phyloP scores from a whole-genome alignment of 768 basidiomycete species.

The Lentinula sp. region DNA sequence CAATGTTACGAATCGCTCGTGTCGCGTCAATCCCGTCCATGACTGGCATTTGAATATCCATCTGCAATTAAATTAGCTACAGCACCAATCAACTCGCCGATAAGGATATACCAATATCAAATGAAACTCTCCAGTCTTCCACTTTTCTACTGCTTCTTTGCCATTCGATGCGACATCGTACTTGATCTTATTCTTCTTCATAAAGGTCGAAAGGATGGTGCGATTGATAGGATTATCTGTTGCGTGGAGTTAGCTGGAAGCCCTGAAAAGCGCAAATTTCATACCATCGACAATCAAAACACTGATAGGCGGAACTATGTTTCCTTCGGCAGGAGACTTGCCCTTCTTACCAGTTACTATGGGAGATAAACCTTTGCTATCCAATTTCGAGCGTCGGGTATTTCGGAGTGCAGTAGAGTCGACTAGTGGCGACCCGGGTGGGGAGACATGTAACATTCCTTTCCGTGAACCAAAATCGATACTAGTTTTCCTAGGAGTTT shows the following conservation, averaged over 20 bases:
- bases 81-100: neutral
- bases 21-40: slow-evolving; percentile 99
- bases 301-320: slow-evolving; percentile 92
- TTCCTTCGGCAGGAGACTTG: slow-evolving; percentile 50
- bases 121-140: slow-evolving; percentile 90
- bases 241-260: neutral
- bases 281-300: slow-evolving; percentile 96
- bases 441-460: slow-evolving; percentile 3
- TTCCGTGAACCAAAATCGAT: neutral
- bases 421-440: slow-evolving; percentile 11
- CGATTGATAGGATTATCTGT: slow-evolving; percentile 98
- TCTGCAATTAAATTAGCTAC: slow-evolving; percentile 40
- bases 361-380: slow-evolving; percentile 20
- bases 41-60: slow-evolving; percentile 99
- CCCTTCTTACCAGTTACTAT: slow-evolving; percentile 38
- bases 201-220: slow-evolving; percentile 93
- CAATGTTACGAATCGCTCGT: slow-evolving; percentile 86
- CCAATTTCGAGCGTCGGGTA: slow-evolving; percentile 17
- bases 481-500: neutral
- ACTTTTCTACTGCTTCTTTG: slow-evolving; percentile 92
- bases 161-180: slow-evolving; percentile 94
- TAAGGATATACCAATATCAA: slow-evolving; percentile 77
- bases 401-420: slow-evolving; percentile 3
- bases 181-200: slow-evolving; percentile 94
- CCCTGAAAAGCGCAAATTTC: slow-evolving; percentile 17